Evolutionary conservation across 2,329 filamentous ascomycete genomes (phyloP).

Genomic region (Bipolaris sorokiniana): DNA sequence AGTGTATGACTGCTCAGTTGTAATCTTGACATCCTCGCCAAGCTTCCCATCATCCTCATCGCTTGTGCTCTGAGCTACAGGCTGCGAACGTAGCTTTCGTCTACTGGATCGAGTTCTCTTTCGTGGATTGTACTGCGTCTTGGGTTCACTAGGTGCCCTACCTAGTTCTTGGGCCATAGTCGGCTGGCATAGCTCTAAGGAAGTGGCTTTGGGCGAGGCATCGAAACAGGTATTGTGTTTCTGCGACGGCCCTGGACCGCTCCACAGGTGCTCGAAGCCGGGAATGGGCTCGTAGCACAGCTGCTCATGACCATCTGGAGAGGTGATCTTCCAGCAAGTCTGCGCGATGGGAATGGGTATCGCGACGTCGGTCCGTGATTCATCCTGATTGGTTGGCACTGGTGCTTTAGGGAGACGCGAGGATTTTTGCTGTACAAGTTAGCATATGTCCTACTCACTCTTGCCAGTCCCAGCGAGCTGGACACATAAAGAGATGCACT

Average conservation of each 20-base stretch:
- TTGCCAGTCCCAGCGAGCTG: conserved; percentile 7
- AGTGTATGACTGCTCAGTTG: conserved; percentile 17
- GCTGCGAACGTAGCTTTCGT: conserved; percentile 1
- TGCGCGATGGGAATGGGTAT: conserved; percentile 29
- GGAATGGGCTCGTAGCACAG: conserved; percentile 29
- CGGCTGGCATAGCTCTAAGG: background rate
- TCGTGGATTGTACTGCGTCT: conserved; percentile 10
- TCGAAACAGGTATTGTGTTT: background rate
- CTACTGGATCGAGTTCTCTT: conserved; percentile 24
- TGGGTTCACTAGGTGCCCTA: conserved; percentile 8
- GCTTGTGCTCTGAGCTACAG: background rate
- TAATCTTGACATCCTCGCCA: conserved; percentile 9
- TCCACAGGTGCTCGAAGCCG: conserved; percentile 37
- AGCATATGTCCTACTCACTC: conserved; percentile 4
- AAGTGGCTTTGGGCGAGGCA: background rate
- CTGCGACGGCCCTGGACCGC: conserved; percentile 1
- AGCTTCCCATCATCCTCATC: conserved; percentile 10
- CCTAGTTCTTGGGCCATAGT: conserved; percentile 7
- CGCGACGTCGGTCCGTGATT: conserved; percentile 7
- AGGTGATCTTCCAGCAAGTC: conserved; percentile 23
- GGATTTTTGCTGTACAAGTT: conserved; percentile 7
- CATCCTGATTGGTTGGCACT: conserved; percentile 1
- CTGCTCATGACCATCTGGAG: conserved; percentile 30
- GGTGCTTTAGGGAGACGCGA: background rate
- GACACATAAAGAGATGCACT: conserved; percentile 9